These are phyloP conservation scores for Penicillium sp. DNA, from an alignment of 2,329 filamentous ascomycete genomes.

Conservation along the genomic window DNA sequence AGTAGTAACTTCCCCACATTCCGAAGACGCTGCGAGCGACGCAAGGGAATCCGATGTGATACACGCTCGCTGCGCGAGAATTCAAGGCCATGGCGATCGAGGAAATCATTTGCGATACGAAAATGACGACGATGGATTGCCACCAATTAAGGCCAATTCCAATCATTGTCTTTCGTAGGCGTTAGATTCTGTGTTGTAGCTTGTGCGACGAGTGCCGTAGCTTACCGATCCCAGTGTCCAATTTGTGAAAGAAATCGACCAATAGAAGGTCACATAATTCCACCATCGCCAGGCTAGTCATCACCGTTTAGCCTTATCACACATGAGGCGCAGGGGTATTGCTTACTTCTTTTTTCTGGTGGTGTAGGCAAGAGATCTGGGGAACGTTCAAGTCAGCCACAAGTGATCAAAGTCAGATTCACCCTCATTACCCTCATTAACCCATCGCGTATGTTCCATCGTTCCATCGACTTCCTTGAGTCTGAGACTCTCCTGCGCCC, in stretches of 20 bases:
- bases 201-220: not conserved
- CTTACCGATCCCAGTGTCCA: constrained; percentile 6
- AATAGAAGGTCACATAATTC: constrained; percentile 6
- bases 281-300: constrained; percentile 5
- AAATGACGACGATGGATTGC: constrained; percentile 5
- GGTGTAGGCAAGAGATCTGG: constrained; percentile 4
- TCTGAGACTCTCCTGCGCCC: not conserved
- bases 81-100: constrained; percentile 5
- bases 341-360: constrained; percentile 3
- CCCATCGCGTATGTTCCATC: not conserved
- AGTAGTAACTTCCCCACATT: constrained; percentile 6
- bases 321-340: not conserved
- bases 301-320: not conserved
- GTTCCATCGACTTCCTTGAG: constrained; percentile 1
- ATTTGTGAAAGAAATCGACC: constrained; percentile 6
- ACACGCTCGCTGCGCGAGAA: not conserved
- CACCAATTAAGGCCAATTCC: constrained; percentile 6
- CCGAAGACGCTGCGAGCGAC: constrained; percentile 5
- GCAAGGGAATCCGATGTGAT: constrained; percentile 1
- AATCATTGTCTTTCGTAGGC: not conserved
- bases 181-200: not conserved
- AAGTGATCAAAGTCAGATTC: not conserved
- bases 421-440: not conserved
- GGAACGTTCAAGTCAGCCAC: not conserved
- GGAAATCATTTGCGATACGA: constrained; percentile 2